These are phyloP conservation scores for Chenopodium berlandieri DNA, from an alignment of 148 eudicot species.

Conservation along the genomic window DNA sequence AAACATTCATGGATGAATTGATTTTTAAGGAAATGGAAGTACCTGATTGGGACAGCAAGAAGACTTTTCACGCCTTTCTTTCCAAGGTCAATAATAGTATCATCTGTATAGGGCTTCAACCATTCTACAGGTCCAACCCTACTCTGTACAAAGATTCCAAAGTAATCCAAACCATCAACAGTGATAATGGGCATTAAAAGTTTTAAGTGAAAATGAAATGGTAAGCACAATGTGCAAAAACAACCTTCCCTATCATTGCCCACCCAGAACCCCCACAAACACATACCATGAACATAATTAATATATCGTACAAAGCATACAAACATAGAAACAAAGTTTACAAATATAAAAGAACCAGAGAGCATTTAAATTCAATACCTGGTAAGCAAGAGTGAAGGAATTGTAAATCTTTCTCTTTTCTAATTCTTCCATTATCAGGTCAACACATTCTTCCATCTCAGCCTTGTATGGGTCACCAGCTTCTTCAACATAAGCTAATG, in stretches of 20 bases:
- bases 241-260: no score
- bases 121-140: conserved; percentile 99
- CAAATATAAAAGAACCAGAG: conserved; percentile 7
- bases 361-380: conserved; percentile 41
- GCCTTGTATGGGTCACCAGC: conserved; percentile 99
- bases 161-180: conserved; percentile 2
- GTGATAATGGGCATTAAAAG: neutral
- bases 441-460: conserved; percentile 99
- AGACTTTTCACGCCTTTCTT: conserved; percentile 87
- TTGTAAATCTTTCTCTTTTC: conserved; percentile 65
- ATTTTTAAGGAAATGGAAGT: neutral
- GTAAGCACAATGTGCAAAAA: neutral
- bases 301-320: neutral
- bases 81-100: conserved; percentile 85
- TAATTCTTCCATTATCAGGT: conserved; percentile 91
- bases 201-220: neutral
- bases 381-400: conserved; percentile 87
- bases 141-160: conserved; percentile 56
- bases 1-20: neutral
- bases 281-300: neutral
- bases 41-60: conserved; percentile 97
- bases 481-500: conserved; percentile 94
- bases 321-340: neutral
- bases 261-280: neutral
- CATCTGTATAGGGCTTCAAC: conserved; percentile 97